These are phyloP conservation scores for Colletotrichum zoysiae DNA, from an alignment of 2,329 filamentous ascomycete species.

Conservation along the genomic window DNA sequence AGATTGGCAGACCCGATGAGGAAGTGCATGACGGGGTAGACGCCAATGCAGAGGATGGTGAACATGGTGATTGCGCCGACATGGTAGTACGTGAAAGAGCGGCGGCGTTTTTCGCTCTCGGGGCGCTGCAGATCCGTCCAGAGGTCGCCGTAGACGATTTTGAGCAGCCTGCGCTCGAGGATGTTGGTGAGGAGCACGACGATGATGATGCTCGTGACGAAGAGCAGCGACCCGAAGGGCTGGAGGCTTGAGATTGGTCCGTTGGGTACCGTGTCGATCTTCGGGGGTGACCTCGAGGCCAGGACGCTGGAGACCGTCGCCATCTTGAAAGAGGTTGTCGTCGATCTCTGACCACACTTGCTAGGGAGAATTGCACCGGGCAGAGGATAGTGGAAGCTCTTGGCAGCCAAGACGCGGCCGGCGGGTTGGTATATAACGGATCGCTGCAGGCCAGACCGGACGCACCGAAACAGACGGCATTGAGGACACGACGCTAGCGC, in stretches of 20 bases:
- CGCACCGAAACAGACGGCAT: background rate
- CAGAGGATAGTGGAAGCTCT: background rate
- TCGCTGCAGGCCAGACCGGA: background rate
- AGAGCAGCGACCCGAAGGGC: slow-evolving; percentile 35
- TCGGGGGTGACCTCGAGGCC: slow-evolving; percentile 17
- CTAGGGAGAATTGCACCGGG: background rate
- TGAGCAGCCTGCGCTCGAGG: slow-evolving; percentile 40
- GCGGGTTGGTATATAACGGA: background rate
- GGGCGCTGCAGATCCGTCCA: slow-evolving; percentile 27
- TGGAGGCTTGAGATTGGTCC: slow-evolving; percentile 32
- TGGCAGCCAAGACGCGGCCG: background rate
- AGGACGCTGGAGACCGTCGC: background rate
- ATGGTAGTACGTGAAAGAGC: slow-evolving; percentile 42
- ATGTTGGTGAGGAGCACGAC: slow-evolving; percentile 37
- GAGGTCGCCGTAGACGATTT: slow-evolving; percentile 27
- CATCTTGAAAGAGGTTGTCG: background rate
- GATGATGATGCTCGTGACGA: slow-evolving; percentile 34
- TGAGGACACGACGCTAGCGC: background rate
- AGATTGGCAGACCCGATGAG: slow-evolving; percentile 20
- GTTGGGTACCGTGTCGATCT: slow-evolving; percentile 35
- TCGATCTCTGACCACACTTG: slow-evolving; percentile 3
- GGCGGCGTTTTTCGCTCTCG: slow-evolving; percentile 38
- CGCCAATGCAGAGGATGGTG: slow-evolving; percentile 33
- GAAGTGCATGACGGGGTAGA: slow-evolving; percentile 39
- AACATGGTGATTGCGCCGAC: slow-evolving; percentile 39